Percentiles rank a stretch among this genome's conserved stretches.
These are phyloP conservation scores for Cytospora piceae DNA, from an alignment of 2,329 filamentous ascomycete genomes.

Conservation along the genomic window DNA sequence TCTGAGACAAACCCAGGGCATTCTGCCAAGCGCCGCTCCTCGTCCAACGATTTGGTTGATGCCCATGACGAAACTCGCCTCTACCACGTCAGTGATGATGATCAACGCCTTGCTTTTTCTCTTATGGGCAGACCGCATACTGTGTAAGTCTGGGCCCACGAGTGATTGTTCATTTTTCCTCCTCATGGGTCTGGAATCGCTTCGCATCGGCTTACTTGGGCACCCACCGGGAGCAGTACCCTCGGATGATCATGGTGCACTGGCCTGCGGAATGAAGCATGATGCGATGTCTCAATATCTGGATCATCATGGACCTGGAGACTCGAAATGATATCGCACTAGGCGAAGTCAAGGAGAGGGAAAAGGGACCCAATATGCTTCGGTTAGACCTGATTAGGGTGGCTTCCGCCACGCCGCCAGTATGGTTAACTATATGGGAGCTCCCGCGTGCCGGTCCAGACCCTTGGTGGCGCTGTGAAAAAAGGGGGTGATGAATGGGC, in stretches of 20 bases:
- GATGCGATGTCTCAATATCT: conserved; percentile 7
- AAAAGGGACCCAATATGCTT: conserved; percentile 10
- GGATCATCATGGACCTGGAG: neutral
- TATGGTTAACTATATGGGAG: conserved; percentile 22
- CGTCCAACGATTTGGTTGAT: neutral
- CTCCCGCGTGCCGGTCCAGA: conserved; percentile 25
- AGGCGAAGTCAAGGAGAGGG: conserved; percentile 12
- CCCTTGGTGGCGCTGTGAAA: conserved; percentile 7
- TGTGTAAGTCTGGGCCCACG: conserved; percentile 3
- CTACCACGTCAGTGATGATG: neutral
- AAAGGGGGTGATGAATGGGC: neutral
- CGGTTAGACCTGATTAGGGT: conserved; percentile 9
- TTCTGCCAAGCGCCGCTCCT: neutral
- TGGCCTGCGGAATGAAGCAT: conserved; percentile 6
- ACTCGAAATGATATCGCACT: conserved; percentile 3
- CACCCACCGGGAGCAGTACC: neutral
- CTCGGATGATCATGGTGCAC: conserved; percentile 8
- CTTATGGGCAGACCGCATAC: conserved; percentile 1
- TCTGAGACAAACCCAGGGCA: neutral
- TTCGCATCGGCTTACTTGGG: conserved; percentile 17
- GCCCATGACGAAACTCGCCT: conserved; percentile 3
- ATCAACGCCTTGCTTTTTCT: conserved; percentile 13
- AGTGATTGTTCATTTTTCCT: conserved; percentile 1
- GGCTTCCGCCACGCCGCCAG: conserved; percentile 26
- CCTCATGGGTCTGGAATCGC: conserved; percentile 11